Percentiles rank a stretch among this genome's conserved stretches.
Evolutionary conservation across 2,329 filamentous ascomycete species (phyloP).

Genomic region (Cryphonectria parasitica): DNA sequence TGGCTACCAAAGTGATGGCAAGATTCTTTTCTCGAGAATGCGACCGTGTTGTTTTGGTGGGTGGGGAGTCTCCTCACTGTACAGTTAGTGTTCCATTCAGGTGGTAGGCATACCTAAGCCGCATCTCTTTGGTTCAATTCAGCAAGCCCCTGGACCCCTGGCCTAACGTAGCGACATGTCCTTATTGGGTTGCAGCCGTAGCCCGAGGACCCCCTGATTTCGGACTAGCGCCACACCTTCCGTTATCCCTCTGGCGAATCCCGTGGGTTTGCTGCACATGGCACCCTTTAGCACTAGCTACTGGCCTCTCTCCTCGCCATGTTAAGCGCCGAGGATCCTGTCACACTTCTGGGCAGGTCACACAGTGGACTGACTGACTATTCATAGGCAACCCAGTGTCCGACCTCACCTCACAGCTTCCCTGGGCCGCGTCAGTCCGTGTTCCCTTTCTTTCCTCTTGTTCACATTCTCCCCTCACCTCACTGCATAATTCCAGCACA

Average conservation of each 20-base stretch:
- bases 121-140: slow-evolving; percentile 12
- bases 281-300: slow-evolving; percentile 24
- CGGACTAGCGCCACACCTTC: slow-evolving; percentile 16
- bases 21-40: not conserved
- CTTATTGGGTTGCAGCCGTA: slow-evolving; percentile 25
- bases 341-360: slow-evolving; percentile 27
- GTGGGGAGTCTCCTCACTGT: not conserved
- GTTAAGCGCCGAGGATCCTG: slow-evolving; percentile 28
- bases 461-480: not conserved
- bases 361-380: slow-evolving; percentile 16
- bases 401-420: slow-evolving; percentile 16
- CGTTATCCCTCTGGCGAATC: slow-evolving; percentile 24
- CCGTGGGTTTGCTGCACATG: slow-evolving; percentile 16
- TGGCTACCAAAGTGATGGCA: slow-evolving; percentile 1
- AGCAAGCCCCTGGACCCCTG: slow-evolving; percentile 12
- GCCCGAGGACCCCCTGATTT: slow-evolving; percentile 15
- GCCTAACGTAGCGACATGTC: not conserved
- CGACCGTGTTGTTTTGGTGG: not conserved
- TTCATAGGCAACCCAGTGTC: slow-evolving; percentile 20
- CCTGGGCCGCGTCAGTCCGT: slow-evolving; percentile 6
- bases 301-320: slow-evolving; percentile 27
- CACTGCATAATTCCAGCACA: slow-evolving; percentile 6
- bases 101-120: slow-evolving; percentile 7
- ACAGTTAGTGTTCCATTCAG: not conserved
- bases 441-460: slow-evolving; percentile 6